A percentile compares a stretch with the other conserved stretches of the same genome.
Conservation (phyloP, 805 yeast species). For the Wickerhamiella sorbophila region DNA sequence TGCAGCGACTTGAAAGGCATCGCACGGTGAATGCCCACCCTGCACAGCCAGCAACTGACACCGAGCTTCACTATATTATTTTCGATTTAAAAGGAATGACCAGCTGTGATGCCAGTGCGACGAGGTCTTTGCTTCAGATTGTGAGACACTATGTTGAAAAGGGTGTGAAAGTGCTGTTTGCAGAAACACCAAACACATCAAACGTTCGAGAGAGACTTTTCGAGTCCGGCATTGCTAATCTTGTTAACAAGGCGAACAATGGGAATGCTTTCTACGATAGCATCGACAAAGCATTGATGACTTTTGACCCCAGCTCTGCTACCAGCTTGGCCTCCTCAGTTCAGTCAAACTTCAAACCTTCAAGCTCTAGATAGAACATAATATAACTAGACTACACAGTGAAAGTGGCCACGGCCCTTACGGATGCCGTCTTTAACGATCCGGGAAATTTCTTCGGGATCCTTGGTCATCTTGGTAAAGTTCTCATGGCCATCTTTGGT, state of each 20-base stretch:
- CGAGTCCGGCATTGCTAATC: conserved; percentile 39
- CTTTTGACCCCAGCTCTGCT: conserved; percentile 3
- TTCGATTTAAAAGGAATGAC: conserved; percentile 77
- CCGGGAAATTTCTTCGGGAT: conserved; percentile 64
- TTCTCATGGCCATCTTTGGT: conserved; percentile 68
- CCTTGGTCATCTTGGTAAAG: conserved; percentile 69
- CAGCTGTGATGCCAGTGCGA: conserved; percentile 63
- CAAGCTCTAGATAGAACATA: not conserved
- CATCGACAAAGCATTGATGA: conserved; percentile 41
- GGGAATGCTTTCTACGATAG: conserved; percentile 30
- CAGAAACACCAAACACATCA: conserved; percentile 39
- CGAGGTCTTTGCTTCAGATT: conserved; percentile 54
- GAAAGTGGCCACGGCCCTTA: conserved; percentile 52
- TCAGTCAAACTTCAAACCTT: not conserved
- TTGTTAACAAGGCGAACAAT: conserved; percentile 24
- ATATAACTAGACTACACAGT: conserved; percentile 29
- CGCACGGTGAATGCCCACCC: conserved; percentile 70
- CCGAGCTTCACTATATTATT: conserved; percentile 41
- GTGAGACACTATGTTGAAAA: conserved; percentile 39
- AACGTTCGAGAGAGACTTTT: conserved; percentile 37
- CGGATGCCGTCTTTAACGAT: conserved; percentile 57
- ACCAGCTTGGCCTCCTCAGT: not conserved
- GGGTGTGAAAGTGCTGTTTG: conserved; percentile 42
- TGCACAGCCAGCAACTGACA: conserved; percentile 42
- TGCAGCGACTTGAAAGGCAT: conserved; percentile 57